These are phyloP conservation scores for Chrysoporthe puriensis DNA, from an alignment of 2,329 filamentous ascomycete genomes.

Conservation along the genomic window DNA sequence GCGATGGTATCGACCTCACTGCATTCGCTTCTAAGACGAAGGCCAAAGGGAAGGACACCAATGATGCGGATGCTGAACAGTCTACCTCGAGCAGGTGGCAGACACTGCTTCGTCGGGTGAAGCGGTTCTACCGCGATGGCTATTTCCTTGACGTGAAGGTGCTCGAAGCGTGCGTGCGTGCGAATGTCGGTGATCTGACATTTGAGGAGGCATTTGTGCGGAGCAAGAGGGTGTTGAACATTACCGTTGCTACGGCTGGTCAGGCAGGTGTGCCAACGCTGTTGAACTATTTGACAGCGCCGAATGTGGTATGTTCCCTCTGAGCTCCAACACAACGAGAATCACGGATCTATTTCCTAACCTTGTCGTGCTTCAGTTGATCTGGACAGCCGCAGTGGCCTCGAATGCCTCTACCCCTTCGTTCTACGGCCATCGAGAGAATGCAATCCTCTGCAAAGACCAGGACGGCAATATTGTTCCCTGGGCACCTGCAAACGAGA, in stretches of 20 bases:
- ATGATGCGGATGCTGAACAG: slow-evolving; percentile 35
- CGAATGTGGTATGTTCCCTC: slow-evolving; percentile 74
- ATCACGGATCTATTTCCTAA: not conserved
- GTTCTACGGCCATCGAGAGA: slow-evolving; percentile 66
- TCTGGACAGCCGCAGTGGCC: slow-evolving; percentile 78
- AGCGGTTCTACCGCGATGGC: slow-evolving; percentile 73
- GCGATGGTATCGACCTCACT: slow-evolving; percentile 79
- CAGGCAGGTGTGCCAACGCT: slow-evolving; percentile 79
- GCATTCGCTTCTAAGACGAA: slow-evolving; percentile 63
- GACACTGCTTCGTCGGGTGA: slow-evolving; percentile 68
- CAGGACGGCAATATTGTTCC: slow-evolving; percentile 72
- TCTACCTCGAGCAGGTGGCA: slow-evolving; percentile 50
- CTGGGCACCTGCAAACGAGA: slow-evolving; percentile 68
- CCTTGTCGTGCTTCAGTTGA: slow-evolving; percentile 55
- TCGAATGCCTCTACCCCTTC: slow-evolving; percentile 71
- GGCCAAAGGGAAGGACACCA: slow-evolving; percentile 34
- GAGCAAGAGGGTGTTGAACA: slow-evolving; percentile 87
- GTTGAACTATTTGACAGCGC: slow-evolving; percentile 90
- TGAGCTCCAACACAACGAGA: not conserved
- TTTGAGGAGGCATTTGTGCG: slow-evolving; percentile 90
- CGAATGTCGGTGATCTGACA: slow-evolving; percentile 85
- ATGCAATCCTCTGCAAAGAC: slow-evolving; percentile 76
- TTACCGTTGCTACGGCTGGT: slow-evolving; percentile 79
- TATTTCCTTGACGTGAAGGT: slow-evolving; percentile 84
- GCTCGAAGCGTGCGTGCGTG: slow-evolving; percentile 80